Evolutionary conservation across 1,284 basidiomycete genomes (phyloP).

Genomic region (Phlebopus sp.): DNA sequence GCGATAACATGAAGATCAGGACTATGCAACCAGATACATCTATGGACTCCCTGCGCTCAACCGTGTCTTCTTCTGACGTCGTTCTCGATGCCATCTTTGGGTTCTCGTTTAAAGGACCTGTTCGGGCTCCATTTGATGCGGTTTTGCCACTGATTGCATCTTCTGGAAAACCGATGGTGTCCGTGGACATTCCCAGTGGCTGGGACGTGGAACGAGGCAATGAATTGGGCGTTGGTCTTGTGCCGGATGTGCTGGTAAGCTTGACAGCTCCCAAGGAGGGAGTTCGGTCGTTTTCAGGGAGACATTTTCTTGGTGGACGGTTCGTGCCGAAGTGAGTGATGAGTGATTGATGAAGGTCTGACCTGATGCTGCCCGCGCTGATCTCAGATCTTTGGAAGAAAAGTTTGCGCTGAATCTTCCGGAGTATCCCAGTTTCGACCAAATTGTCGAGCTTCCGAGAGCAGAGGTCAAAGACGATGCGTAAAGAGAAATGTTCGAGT

Average conservation of each 20-base stretch:
- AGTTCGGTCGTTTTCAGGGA: slow-evolving; percentile 68
- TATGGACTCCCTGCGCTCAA: slow-evolving; percentile 45
- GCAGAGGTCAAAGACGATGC: not conserved
- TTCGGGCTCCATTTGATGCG: slow-evolving; percentile 83
- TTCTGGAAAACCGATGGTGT: slow-evolving; percentile 76
- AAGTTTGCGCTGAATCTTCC: slow-evolving; percentile 79
- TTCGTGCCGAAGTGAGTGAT: slow-evolving; percentile 81
- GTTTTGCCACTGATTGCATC: slow-evolving; percentile 68
- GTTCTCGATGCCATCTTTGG: slow-evolving; percentile 96
- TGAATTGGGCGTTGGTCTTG: slow-evolving; percentile 50
- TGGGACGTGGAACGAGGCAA: slow-evolving; percentile 90
- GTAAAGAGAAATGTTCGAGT: too few relatives aligned
- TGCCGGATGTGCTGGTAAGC: slow-evolving; percentile 83
- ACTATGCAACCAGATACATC: slow-evolving; percentile 57
- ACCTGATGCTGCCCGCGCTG: slow-evolving; percentile 4
- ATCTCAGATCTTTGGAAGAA: slow-evolving; percentile 60
- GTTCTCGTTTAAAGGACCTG: slow-evolving; percentile 91
- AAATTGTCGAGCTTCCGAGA: slow-evolving; percentile 70
- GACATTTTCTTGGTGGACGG: slow-evolving; percentile 79
- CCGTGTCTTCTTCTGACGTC: slow-evolving; percentile 71
- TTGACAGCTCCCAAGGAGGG: slow-evolving; percentile 95
- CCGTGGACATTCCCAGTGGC: slow-evolving; percentile 94
- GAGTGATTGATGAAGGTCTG: not conserved
- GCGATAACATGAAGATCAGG: slow-evolving; percentile 81
- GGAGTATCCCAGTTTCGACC: slow-evolving; percentile 69